phyloP scores from a whole-genome alignment of 805 yeast species.

The Candida coquimbonensis region DNA sequence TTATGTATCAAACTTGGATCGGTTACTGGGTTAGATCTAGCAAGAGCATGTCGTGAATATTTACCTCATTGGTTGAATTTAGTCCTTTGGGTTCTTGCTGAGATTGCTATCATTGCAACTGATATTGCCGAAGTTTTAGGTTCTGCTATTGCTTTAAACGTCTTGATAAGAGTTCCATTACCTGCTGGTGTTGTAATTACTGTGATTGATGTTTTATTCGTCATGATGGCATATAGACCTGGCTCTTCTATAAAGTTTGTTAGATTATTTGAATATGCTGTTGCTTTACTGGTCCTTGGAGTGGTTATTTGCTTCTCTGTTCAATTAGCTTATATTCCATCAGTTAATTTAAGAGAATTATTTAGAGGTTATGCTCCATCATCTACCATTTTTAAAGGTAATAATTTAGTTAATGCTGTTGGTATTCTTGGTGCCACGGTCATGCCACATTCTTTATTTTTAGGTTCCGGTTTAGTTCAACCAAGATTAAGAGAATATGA shows the following conservation, averaged over 20 bases:
- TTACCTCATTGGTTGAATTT: conserved; percentile 63
- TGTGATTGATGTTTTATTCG: conserved; percentile 71
- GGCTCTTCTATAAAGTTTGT: conserved; percentile 69
- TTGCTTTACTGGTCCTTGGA: conserved; percentile 59
- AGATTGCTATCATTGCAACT: conserved; percentile 83
- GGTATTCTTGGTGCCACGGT: conserved; percentile 91
- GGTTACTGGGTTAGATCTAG: conserved; percentile 83
- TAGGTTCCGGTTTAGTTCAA: conserved; percentile 84
- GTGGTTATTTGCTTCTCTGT: conserved; percentile 77
- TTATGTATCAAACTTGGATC: conserved; percentile 82
- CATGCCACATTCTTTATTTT: conserved; percentile 84
- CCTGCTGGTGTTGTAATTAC: conserved; percentile 75
- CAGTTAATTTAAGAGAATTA: conserved; percentile 36
- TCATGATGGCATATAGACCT: conserved; percentile 72
- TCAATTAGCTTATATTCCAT: conserved; percentile 53
- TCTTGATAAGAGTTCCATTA: conserved; percentile 67
- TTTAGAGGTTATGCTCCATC: conserved; percentile 67
- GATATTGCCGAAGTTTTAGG: conserved; percentile 95
- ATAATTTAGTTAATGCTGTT: conserved; percentile 66
- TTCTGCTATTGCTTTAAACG: conserved; percentile 79
- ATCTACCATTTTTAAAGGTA: conserved; percentile 41
- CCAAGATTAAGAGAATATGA: conserved; percentile 77
- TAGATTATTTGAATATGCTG: conserved; percentile 69
- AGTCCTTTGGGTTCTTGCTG: conserved; percentile 68
- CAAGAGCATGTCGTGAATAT: conserved; percentile 72